Base-by-base conservation (phyloP, 257 asterid species). In the Parsonsia alboflavescens region DNA sequence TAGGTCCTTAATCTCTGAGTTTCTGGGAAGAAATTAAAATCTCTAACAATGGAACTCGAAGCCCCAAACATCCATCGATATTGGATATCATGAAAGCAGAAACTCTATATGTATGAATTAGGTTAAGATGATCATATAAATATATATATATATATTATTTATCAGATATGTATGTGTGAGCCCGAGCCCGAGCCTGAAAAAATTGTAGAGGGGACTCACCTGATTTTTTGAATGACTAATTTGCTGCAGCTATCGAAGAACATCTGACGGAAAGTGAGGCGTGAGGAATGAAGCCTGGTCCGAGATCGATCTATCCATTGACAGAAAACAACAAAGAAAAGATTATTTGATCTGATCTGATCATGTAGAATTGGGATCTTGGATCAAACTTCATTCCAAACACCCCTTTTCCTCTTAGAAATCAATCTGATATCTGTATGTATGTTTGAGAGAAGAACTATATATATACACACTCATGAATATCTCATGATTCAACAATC, bases 221-320 rank as follows among this genome's bases (percentile, higher is more conserved):
- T 33, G 39, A 33, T 33, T 1, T 33, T 33, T 33, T 33, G 39
- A 3, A 33, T 33, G 39, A 33, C 39, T 33, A 33, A 33, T 33
- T 33, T 33, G 39, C 39, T 33, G 39, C 39, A 33, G 39, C 39
- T 1, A 33, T 33, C 39, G 39, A 33, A 33, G 39, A 33, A 33
- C 50, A 22, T 36, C 16, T 50, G 64, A 50, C 74, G 83, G 82
- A 81, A 83, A 82, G 71, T 63, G 82, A 54, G 79, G 90, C 24
- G 89, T 82, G 82, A 83, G 89, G 89, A 90, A 87, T 88, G 94
- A 90, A 91, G 97, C 97, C 97, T 91, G 97, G 96, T 91, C 97
- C 97, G 97, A 91, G 89, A 91, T 80, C 87, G 63, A 36, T 70
- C 44, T 50, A 22, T 12, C 39, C 3, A 33, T 33, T 33, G 3